Evolutionary conservation across 83 land plant genomes (phyloP).

Genomic region (Larix sibirica): DNA sequence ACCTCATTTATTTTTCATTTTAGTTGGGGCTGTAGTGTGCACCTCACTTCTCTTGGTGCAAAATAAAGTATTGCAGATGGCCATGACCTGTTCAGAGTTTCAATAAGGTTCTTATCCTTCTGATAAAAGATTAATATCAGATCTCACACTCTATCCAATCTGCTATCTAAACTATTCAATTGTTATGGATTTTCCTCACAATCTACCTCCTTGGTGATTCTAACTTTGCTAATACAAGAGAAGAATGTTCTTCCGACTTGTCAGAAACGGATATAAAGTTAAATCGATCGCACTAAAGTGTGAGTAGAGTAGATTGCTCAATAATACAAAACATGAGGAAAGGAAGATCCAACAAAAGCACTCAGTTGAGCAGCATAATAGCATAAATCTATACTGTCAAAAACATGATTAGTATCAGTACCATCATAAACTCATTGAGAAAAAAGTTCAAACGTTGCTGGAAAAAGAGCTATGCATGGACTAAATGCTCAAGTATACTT

Average conservation of each 20-base stretch:
- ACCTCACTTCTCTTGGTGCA: too few species aligned
- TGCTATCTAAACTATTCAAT: neutral
- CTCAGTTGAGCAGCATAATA: too few species aligned
- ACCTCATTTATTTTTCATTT: too few species aligned
- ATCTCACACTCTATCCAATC: neutral
- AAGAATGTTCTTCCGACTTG: neutral
- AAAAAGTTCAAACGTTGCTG: neutral
- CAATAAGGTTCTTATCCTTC: neutral
- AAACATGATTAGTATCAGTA: neutral
- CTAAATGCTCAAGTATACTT: neutral
- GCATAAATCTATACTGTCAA: neutral
- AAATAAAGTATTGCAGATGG: neutral
- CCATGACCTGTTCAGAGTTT: neutral
- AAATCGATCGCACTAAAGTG: neutral
- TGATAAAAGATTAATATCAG: neutral
- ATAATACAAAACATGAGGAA: neutral
- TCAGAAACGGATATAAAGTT: neutral
- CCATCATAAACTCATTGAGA: neutral
- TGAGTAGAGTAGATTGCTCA: neutral
- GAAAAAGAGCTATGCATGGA: neutral
- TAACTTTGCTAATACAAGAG: neutral
- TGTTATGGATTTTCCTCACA: neutral
- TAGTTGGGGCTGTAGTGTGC: too few species aligned
- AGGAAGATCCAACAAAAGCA: neutral
- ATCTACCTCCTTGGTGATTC: neutral